Evolutionary conservation across 345 rosid species (phyloP).

Genomic region (Zanthoxylum bungeanum): DNA sequence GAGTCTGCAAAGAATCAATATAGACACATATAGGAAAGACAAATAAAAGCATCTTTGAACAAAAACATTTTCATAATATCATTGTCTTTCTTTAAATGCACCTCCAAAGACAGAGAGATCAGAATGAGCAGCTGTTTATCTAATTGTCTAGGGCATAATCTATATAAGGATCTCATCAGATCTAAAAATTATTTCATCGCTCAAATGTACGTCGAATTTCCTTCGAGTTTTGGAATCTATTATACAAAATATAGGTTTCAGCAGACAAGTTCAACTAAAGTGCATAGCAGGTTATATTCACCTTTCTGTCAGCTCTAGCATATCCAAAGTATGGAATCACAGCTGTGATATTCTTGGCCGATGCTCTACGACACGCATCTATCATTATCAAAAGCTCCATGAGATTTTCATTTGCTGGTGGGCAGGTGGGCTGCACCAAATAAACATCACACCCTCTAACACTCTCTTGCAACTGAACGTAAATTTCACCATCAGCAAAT

Average conservation of each 20-base stretch:
- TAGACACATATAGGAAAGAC: background rate
- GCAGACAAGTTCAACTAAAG: background rate
- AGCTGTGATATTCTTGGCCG: conserved; percentile 88
- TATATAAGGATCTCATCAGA: background rate
- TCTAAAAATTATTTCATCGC: background rate
- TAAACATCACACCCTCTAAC: conserved; percentile 94
- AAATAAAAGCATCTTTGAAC: background rate
- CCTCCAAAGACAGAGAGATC: background rate
- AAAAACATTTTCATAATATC: conserved; percentile 2
- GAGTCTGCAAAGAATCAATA: conserved; percentile 55
- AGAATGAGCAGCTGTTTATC: background rate
- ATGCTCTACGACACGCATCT: conserved; percentile 96
- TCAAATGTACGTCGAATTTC: background rate
- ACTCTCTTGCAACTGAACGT: conserved; percentile 91
- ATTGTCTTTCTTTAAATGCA: conserved; percentile 1
- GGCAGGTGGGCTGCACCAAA: conserved; percentile 93
- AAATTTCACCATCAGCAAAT: conserved; percentile 96
- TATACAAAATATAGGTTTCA: background rate
- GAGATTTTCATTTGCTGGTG: conserved; percentile 96
- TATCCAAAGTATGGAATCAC: conserved; percentile 98
- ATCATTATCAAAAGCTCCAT: conserved; percentile 96
- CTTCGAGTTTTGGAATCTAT: background rate
- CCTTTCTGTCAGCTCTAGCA: conserved; percentile 99
- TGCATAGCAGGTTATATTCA: conserved; percentile 12
- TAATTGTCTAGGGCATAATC: background rate